Percentiles rank a stretch among this genome's conserved stretches.
phyloP scores from a whole-genome alignment of 768 basidiomycete genomes.

The Cyclocybe cylindracea region DNA sequence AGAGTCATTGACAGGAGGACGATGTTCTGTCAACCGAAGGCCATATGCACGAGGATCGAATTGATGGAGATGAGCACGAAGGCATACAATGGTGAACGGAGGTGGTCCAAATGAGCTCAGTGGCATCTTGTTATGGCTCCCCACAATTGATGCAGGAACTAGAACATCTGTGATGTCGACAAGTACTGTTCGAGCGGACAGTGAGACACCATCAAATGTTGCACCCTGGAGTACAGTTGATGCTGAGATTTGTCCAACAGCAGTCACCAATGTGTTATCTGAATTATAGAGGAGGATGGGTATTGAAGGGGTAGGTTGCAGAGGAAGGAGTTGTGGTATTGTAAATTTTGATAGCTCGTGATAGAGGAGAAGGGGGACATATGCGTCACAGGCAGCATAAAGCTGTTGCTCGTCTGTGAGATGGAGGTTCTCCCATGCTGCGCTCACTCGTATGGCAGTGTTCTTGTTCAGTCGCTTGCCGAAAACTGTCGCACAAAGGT shows the following conservation, averaged over 20 bases:
- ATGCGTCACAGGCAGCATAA: slow-evolving; percentile 19
- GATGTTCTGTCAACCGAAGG: too few species aligned
- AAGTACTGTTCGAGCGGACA: too few species aligned
- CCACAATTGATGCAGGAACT: too few species aligned
- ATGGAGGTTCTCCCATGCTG: slow-evolving; percentile 12
- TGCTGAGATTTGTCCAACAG: slow-evolving; percentile 5
- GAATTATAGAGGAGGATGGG: slow-evolving; percentile 12
- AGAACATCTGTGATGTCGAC: too few species aligned
- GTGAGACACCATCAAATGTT: too few species aligned
- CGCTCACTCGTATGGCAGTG: slow-evolving; percentile 9
- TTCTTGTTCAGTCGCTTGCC: slow-evolving; percentile 14
- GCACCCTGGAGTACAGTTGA: too few species aligned
- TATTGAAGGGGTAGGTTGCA: background rate
- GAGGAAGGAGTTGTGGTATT: slow-evolving; percentile 16
- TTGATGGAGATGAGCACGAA: too few species aligned
- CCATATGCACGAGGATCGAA: too few species aligned
- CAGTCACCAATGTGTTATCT: slow-evolving; percentile 12
- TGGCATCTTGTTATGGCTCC: too few species aligned
- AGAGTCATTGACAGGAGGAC: too few species aligned
- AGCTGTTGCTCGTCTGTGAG: slow-evolving; percentile 10
- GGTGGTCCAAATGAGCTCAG: too few species aligned
- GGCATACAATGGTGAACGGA: too few species aligned
- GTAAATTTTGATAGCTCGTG: slow-evolving; percentile 14
- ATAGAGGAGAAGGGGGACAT: slow-evolving; percentile 14
- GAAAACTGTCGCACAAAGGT: slow-evolving; percentile 29